These are phyloP conservation scores for Clitopilus hobsonii DNA, from an alignment of 768 basidiomycete genomes.

Conservation along the genomic window DNA sequence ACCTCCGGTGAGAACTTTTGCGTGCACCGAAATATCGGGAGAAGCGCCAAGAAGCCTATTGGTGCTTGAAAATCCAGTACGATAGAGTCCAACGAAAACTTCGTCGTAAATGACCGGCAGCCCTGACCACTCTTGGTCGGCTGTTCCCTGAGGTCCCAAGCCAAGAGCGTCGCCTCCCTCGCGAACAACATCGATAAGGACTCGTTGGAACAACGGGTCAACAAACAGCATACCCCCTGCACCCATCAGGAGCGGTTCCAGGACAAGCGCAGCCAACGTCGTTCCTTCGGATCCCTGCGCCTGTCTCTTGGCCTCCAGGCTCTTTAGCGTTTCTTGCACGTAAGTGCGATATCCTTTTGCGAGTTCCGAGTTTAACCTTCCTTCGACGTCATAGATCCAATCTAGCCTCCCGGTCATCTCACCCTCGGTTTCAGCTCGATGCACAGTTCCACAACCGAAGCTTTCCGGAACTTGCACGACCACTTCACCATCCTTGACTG, in stretches of 20 bases:
- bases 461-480: constrained; percentile 50
- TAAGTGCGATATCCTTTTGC: constrained; percentile 59
- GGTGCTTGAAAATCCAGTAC: constrained; percentile 69
- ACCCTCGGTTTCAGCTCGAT: not conserved
- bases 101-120: constrained; percentile 95
- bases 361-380: constrained; percentile 55
- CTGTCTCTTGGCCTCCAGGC: constrained; percentile 34
- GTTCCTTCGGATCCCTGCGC: constrained; percentile 10
- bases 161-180: not conserved
- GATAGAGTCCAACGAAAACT: constrained; percentile 91
- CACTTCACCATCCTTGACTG: constrained; percentile 56
- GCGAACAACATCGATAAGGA: constrained; percentile 80
- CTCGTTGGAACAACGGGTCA: constrained; percentile 92
- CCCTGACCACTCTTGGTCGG: constrained; percentile 46
- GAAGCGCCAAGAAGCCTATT: constrained; percentile 60
- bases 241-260: constrained; percentile 92
- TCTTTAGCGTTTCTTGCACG: constrained; percentile 47
- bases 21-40: constrained; percentile 90
- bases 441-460: not conserved
- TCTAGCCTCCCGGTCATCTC: constrained; percentile 36
- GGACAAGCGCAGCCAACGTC: constrained; percentile 68
- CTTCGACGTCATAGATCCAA: constrained; percentile 66
- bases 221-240: constrained; percentile 98
- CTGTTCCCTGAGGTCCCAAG: constrained; percentile 23
- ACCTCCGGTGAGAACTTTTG: constrained; percentile 93